Evolutionary conservation across 441 rosid species (phyloP), one percentile per base, ranked within the genome.

Genomic region (Adansonia madagascariensis): DNA sequence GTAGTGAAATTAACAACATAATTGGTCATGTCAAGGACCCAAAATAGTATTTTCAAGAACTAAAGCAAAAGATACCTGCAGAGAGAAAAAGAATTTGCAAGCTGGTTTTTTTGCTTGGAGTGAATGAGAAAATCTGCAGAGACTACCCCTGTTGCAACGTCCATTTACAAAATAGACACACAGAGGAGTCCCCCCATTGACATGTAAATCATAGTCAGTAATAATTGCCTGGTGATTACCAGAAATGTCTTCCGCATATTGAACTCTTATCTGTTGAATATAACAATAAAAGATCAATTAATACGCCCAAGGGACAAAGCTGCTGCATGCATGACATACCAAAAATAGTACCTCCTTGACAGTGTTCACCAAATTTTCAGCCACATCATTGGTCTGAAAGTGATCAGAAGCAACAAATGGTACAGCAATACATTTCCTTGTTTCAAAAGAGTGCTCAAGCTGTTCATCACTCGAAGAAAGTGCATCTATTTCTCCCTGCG

Each of bases 131-230:
- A 84, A 94, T 20, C 71, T 43, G 84, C 98, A 94, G 14, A 78
- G 80, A 78, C 79, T 84, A 79, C 98, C 98, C 79, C 86, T 86
- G 84, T 75, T 91, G 90, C 98, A 94, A 78, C 57, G 69, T 80
- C 98, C 98, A 31, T 83, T 91, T 65, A 79, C 55, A 77, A 94
- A 94, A 86, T 84, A 91, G 24, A 89, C 84, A 82, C 98, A 94
- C 41, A 80, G 56, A 73, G 92, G 71, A 76, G 78, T 78, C 75
- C 75, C 85, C 41, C 73, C 84, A 59, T 73, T 59, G 75, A 68
- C 82, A 68, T 65, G 35, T 75, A 81, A 81, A 60, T 14, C 84
- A 81, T 77, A 82, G 57, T 59, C 80, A 60, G 79, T 76, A 52
- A 24, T 68, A 78, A 67, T 71, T 56, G 49, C 69, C 79, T 75